Base-by-base conservation (phyloP, 257 asterid species). In the Nicotiana noctiflora region DNA sequence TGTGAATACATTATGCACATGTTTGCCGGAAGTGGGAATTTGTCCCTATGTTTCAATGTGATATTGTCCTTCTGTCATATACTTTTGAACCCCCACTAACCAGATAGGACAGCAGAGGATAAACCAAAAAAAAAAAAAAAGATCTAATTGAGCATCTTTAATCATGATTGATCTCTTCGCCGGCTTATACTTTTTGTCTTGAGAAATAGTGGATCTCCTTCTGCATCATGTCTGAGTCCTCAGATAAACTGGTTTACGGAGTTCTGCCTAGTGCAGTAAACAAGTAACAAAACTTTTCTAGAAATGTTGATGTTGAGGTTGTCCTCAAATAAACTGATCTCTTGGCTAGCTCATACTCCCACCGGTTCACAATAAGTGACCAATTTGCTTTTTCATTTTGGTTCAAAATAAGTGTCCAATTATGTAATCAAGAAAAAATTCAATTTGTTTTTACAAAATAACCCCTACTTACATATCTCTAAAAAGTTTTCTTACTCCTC, bases 141-240 rank as follows among this genome's bases (percentile, higher is more conserved):
- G 1, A 25, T 1, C 27, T 46, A 72, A 49, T 72, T 46, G 60
- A 46, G 78, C 6, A 14, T 72, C 21, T 72, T 72, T 23, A 4
- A 72, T 14, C 40, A 6, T 23, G 60, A 23, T 72, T 72, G 32
- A 23, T 7, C 60, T 72, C 78, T 70, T 63, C 15, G 77, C 4
- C 60, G 46, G 49, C 78, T 46, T 60, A 14, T 72, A 7, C 60
- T 72, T 11, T 46, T 29, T 72, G 60, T 34, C 21, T 46, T 46
- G 49, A 46, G 23, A 72, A 46, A 19, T 21, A 18, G 49, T 34
- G 15, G 25, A 46, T 72, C 60, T 72, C 60, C 23, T 70, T 72
- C 40, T 72, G 60, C 78, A 72, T 72, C 78, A 46, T 46, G 60
- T 72, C 40, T 46, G 77, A 21, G 37, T 72, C 60, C 78, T 72